phyloP scores from a whole-genome alignment of 108 stramenopile genomes.

The Epithemia pelagica region DNA sequence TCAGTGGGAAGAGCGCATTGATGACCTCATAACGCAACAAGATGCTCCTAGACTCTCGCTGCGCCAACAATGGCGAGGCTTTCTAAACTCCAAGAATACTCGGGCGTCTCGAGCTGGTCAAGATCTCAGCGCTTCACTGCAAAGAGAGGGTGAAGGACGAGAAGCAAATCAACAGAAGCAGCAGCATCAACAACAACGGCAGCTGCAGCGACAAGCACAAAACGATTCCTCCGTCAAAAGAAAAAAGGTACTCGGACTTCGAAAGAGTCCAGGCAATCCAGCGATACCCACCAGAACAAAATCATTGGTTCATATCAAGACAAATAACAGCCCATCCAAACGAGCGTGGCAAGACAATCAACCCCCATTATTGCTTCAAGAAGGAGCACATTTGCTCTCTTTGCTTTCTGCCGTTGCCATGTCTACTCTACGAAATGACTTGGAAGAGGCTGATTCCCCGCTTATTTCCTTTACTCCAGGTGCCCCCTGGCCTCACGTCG shows the following conservation, averaged over 20 bases:
- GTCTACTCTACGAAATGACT: conserved; percentile 58
- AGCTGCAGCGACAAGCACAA: neutral
- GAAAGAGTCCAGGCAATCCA: no score
- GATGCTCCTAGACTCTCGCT: neutral
- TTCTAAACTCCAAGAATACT: neutral
- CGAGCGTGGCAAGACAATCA: conserved; percentile 2
- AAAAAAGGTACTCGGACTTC: neutral
- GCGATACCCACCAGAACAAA: neutral
- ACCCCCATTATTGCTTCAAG: conserved; percentile 50
- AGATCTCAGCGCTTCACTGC: neutral
- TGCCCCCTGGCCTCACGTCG: conserved; percentile 56
- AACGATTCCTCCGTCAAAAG: neutral
- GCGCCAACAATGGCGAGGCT: neutral
- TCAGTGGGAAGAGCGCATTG: conserved; percentile 1
- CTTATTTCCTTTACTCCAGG: conserved; percentile 45
- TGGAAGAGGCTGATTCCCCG: conserved; percentile 58
- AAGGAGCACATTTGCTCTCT: conserved; percentile 55
- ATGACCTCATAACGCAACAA: conserved; percentile 4
- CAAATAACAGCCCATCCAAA: conserved; percentile 7
- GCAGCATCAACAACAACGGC: neutral
- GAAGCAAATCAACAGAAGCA: neutral
- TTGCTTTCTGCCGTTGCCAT: conserved; percentile 61
- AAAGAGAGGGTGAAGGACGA: neutral
- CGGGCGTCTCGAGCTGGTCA: neutral
- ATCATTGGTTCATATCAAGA: neutral